Evolutionary conservation across 805 yeast species (phyloP), one percentile per base, ranked within the genome.

Genomic region (Teunomyces cretensis): DNA sequence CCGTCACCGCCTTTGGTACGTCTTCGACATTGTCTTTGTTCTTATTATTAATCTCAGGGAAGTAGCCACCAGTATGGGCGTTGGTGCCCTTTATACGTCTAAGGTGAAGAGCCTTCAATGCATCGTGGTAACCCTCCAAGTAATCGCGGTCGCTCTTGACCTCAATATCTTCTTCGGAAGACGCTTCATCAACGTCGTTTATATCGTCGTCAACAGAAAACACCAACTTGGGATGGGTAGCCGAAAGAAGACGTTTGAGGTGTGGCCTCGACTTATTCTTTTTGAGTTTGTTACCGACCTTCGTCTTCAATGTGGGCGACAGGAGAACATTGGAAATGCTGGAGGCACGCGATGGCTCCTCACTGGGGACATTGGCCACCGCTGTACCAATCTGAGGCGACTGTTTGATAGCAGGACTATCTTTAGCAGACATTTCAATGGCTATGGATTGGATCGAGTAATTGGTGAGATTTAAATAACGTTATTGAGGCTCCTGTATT

Each of bases 141-240:
- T 86, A 87, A 50, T 63, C 64, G 11, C 60, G 51, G 38, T 67
- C 70, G 6, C 33, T 60, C 52, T 33, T 43, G 42, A 22, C 39
- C 31, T 41, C 45, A 17, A 27, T 12, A 14, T 28, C 47, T 3
- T 80, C 79, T 17, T 80, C 62, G 47, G 75, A 79, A 17, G 41
- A 62, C 51, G 79, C 27, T 13, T 39, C 86, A 13, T 77, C 79
- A 14, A 57, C 60, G 35, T 88, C 96, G 50, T 80, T 79, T 35
- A 86, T 79, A 55, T 85, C 89, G 61, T 88, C 96, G 59, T 88
- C 96, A 0, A 88, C 95, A 30, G 90, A 82, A 60, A 83, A 88
- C 0, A 86, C 70, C 38, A 68, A 55, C 49, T 72, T 72, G 52
- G 32, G 42, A 35, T 16, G 46, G 48, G 19, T 43, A 19, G 36